phyloP scores from a whole-genome alignment of 306 rosid genomes.

The Senna siamea region DNA sequence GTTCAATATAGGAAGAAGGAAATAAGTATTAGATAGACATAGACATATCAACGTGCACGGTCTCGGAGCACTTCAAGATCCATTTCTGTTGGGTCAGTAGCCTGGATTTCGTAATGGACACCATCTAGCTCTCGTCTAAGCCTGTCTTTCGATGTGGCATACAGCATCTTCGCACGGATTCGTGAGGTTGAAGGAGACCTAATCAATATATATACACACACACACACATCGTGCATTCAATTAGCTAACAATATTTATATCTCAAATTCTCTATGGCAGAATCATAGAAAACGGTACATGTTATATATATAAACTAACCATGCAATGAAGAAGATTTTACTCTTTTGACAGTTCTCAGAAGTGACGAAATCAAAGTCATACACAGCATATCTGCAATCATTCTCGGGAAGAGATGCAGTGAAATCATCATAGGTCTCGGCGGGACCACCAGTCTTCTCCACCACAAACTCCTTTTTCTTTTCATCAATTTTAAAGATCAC shows the following conservation, averaged over 20 bases:
- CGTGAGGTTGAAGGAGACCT: slow-evolving; percentile 90
- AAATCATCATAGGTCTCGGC: slow-evolving; percentile 87
- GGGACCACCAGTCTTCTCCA: slow-evolving; percentile 83
- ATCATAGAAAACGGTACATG: too few relatives aligned
- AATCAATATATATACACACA: slow-evolving; percentile 34
- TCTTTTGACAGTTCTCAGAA: slow-evolving; percentile 92
- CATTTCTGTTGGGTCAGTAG: slow-evolving; percentile 97
- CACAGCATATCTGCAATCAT: slow-evolving; percentile 92
- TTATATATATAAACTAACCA: slow-evolving; percentile 80
- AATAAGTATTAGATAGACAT: slow-evolving; percentile 24
- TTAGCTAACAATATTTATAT: too few relatives aligned
- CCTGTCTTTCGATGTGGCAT: slow-evolving; percentile 86
- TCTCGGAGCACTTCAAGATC: slow-evolving; percentile 89
- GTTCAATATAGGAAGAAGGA: not conserved
- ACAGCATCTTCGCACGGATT: slow-evolving; percentile 94
- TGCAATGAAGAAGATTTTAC: slow-evolving; percentile 96
- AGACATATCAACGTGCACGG: slow-evolving; percentile 67
- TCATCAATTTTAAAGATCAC: slow-evolving; percentile 87
- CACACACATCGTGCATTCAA: too few relatives aligned
- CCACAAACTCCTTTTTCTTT: too few relatives aligned
- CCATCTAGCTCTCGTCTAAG: slow-evolving; percentile 88
- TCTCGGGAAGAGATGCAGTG: slow-evolving; percentile 77
- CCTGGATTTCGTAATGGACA: slow-evolving; percentile 95
- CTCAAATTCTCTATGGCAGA: too few relatives aligned
- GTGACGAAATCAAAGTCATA: slow-evolving; percentile 94